Evolutionary conservation across 306 rosid genomes (phyloP).

Genomic region (Quillaja saponaria): DNA sequence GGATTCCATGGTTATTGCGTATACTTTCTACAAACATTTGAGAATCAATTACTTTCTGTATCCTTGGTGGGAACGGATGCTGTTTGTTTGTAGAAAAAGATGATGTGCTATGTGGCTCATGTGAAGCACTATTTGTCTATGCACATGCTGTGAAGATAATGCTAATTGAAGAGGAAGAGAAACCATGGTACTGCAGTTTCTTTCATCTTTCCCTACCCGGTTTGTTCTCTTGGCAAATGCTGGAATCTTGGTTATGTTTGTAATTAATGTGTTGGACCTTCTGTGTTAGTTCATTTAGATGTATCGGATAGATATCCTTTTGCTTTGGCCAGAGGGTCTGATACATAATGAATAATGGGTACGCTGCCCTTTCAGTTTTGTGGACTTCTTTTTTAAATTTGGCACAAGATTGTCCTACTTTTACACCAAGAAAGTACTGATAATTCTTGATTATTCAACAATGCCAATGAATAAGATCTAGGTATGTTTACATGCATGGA

Average conservation of each 20-base stretch:
- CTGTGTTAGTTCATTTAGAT: slow-evolving; percentile 7
- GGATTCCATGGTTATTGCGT: slow-evolving; percentile 10
- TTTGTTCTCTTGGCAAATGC: no score
- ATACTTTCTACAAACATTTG: slow-evolving; percentile 24
- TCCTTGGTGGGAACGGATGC: slow-evolving; percentile 35
- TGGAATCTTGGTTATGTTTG: background rate
- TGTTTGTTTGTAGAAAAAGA: slow-evolving; percentile 21
- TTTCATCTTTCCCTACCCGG: slow-evolving; percentile 11
- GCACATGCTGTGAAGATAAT: slow-evolving; percentile 27
- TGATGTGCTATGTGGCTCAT: slow-evolving; percentile 23
- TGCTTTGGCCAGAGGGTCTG: no score
- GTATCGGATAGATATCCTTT: no score
- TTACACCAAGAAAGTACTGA: no score
- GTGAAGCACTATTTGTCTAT: slow-evolving; percentile 23
- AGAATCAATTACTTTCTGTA: slow-evolving; percentile 29
- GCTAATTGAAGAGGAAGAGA: slow-evolving; percentile 33
- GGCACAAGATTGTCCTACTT: no score
- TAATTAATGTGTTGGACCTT: slow-evolving; percentile 27
- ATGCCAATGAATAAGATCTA: no score
- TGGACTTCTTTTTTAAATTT: no score
- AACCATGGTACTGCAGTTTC: slow-evolving; percentile 25
- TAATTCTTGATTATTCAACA: no score
- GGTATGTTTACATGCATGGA: no score
- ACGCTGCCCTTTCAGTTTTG: no score
- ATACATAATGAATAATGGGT: no score